phyloP scores from a whole-genome alignment of 441 rosid genomes.

The Theobroma grandiflorum region DNA sequence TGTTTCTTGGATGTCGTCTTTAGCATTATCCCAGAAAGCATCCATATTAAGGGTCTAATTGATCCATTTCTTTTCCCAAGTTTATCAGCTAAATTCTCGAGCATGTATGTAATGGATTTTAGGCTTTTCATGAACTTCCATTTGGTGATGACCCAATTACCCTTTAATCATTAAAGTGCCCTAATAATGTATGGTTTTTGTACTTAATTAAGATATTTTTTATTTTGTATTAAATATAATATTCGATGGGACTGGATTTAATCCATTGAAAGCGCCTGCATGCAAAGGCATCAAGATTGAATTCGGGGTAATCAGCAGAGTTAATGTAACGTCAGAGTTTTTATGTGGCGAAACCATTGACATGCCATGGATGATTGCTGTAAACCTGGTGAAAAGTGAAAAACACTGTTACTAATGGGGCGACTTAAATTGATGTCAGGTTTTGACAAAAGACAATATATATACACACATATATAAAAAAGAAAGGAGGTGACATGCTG shows the following conservation, averaged over 20 bases:
- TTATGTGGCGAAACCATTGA: neutral
- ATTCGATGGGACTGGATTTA: too few relatives aligned
- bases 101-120: neutral
- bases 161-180: too few relatives aligned
- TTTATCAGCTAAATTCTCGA: too few relatives aligned
- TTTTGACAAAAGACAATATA: neutral
- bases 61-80: too few relatives aligned
- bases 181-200: too few relatives aligned
- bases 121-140: neutral
- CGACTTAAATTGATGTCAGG: neutral
- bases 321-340: neutral
- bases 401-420: neutral
- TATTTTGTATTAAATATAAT: too few relatives aligned
- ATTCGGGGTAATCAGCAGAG: neutral
- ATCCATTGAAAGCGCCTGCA: neutral
- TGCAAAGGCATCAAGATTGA: too few relatives aligned
- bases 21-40: neutral
- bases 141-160: too few relatives aligned
- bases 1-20: neutral
- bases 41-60: too few relatives aligned
- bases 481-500: neutral
- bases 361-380: neutral
- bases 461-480: neutral
- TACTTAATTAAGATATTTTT: too few relatives aligned
- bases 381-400: neutral